Conservation (phyloP, 2,329 filamentous ascomycete genomes). For the Stromatinia cepivora region DNA sequence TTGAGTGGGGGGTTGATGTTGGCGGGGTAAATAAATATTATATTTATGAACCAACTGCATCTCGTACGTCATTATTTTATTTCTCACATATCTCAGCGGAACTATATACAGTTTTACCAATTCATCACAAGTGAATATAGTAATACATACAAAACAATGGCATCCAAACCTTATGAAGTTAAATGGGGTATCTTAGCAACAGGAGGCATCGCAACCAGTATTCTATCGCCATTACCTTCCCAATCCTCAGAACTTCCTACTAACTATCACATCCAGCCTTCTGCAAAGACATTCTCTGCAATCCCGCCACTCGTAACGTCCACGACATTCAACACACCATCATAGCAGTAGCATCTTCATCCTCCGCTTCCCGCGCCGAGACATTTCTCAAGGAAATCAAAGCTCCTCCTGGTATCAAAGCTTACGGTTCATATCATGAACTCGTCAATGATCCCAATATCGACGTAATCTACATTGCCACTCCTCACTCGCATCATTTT, state of each 20-base stretch:
- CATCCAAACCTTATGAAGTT: constrained; percentile 35
- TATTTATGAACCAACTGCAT: constrained; percentile 4
- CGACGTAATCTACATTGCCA: constrained; percentile 70
- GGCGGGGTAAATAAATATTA: constrained; percentile 1
- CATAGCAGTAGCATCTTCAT: constrained; percentile 64
- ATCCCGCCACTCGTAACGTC: constrained; percentile 59
- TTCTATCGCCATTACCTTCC: not conserved
- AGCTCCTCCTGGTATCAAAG: constrained; percentile 56
- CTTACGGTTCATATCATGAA: constrained; percentile 66
- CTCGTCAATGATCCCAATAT: constrained; percentile 64
- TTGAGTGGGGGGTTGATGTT: not conserved
- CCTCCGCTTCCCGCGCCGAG: constrained; percentile 58
- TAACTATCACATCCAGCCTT: constrained; percentile 46
- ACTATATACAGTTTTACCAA: not conserved
- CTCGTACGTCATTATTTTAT: constrained; percentile 4
- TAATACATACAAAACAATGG: constrained; percentile 29
- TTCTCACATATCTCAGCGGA: not conserved
- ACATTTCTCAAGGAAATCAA: constrained; percentile 60
- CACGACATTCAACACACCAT: constrained; percentile 62
- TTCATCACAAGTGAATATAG: not conserved
- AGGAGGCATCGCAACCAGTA: constrained; percentile 43
- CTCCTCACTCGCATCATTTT: constrained; percentile 72
- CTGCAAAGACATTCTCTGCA: constrained; percentile 62
- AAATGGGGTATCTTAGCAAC: constrained; percentile 43
- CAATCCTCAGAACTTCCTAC: constrained; percentile 18